These are phyloP conservation scores for Naganishia friedmannii DNA, from an alignment of 768 basidiomycete genomes.

Conservation along the genomic window DNA sequence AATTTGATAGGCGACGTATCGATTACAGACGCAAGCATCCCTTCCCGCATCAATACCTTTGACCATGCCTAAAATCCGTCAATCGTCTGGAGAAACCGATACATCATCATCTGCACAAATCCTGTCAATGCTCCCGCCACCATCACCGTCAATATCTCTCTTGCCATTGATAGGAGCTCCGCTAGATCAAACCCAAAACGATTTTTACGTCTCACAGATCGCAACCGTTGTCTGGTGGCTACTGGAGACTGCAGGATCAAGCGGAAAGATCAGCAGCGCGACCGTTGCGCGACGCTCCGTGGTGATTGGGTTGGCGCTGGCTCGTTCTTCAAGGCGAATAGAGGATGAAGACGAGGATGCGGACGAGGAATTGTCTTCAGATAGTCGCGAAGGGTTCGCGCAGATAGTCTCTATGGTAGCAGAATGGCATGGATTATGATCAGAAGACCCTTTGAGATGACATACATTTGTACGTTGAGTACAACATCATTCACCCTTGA, in stretches of 20 bases:
- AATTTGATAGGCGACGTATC: not conserved
- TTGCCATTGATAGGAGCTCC: constrained; percentile 76
- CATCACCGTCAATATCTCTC: constrained; percentile 65
- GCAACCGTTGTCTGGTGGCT: constrained; percentile 75
- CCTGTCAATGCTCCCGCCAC: constrained; percentile 39
- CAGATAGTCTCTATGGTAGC: constrained; percentile 9
- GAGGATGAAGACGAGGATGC: not conserved
- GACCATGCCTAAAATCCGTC: constrained; percentile 19
- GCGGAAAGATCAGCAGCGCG: not conserved
- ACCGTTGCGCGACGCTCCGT: constrained; percentile 59
- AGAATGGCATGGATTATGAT: constrained; percentile 14
- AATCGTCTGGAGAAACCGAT: constrained; percentile 14
- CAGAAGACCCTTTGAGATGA: not conserved
- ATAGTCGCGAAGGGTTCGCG: constrained; percentile 5
- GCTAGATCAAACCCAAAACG: constrained; percentile 68
- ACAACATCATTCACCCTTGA: constrained; percentile 4
- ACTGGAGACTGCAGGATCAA: constrained; percentile 52
- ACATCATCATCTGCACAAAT: constrained; percentile 23
- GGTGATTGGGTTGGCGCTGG: constrained; percentile 72
- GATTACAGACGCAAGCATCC: constrained; percentile 45
- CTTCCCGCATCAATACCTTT: constrained; percentile 38
- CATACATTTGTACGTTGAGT: constrained; percentile 4
- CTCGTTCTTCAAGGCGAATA: constrained; percentile 3
- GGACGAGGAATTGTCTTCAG: not conserved
- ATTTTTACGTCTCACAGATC: constrained; percentile 79